Evolutionary conservation across 2,329 filamentous ascomycete genomes (phyloP).

Genomic region (Ramularia collo-cygni): DNA sequence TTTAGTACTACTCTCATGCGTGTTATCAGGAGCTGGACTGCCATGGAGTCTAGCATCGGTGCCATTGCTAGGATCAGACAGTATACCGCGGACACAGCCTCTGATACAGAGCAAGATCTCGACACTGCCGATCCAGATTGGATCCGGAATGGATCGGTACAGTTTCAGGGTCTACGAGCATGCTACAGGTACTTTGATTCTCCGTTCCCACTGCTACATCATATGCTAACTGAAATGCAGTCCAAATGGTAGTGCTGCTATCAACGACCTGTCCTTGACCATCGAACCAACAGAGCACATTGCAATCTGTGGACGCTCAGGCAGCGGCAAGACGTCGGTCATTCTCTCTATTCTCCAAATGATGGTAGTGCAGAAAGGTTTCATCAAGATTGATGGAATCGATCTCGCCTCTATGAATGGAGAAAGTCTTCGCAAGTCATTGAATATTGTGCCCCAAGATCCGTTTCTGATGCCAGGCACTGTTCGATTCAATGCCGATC

Average conservation of each 20-base stretch:
- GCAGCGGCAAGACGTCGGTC: constrained; percentile 37
- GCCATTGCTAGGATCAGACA: constrained; percentile 1
- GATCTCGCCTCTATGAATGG: constrained; percentile 50
- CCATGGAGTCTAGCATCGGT: constrained; percentile 4
- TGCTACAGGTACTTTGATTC: not conserved
- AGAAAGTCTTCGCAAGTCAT: constrained; percentile 37
- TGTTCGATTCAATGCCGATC: constrained; percentile 37
- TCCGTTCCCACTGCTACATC: not conserved
- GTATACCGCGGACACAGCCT: not conserved
- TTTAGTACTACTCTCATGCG: constrained; percentile 1
- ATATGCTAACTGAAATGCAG: not conserved
- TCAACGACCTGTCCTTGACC: constrained; percentile 25
- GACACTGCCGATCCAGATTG: not conserved
- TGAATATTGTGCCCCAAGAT: constrained; percentile 51
- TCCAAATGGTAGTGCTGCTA: not conserved
- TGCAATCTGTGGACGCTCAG: constrained; percentile 31
- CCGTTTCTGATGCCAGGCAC: constrained; percentile 68
- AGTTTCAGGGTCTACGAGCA: not conserved
- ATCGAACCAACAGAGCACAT: constrained; percentile 30
- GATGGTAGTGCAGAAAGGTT: constrained; percentile 32
- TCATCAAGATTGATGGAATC: constrained; percentile 39
- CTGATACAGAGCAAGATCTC: not conserved
- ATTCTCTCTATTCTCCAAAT: constrained; percentile 37
- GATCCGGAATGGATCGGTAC: not conserved
- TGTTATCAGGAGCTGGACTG: constrained; percentile 5